phyloP scores from a whole-genome alignment of 306 rosid genomes.

The Senna siamea region DNA sequence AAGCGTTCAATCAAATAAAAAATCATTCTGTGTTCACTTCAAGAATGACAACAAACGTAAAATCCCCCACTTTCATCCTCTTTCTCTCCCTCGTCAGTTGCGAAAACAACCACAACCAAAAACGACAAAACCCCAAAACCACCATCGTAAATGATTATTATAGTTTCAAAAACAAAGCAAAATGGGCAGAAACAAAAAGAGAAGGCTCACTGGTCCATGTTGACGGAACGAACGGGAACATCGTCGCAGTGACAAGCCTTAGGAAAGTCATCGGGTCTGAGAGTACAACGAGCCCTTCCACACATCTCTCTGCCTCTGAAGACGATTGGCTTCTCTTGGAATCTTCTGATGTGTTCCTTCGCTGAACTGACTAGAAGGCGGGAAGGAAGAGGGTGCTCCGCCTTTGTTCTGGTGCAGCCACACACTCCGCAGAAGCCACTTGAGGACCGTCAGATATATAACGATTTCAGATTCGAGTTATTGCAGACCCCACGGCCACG shows the following conservation, averaged over 20 bases:
- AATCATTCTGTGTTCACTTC: neutral
- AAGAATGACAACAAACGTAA: neutral
- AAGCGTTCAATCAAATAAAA: constrained; percentile 9
- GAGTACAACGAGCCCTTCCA: constrained; percentile 78
- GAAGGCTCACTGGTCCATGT: constrained; percentile 59
- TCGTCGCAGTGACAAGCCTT: constrained; percentile 67
- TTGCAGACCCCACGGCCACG: too few relatives aligned
- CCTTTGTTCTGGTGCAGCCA: too few relatives aligned
- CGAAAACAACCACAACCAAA: constrained; percentile 3
- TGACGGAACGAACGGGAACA: constrained; percentile 50
- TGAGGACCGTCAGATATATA: too few relatives aligned
- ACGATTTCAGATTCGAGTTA: too few relatives aligned
- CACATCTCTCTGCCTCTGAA: constrained; percentile 53
- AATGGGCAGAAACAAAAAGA: neutral
- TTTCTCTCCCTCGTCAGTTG: neutral
- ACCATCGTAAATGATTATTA: neutral
- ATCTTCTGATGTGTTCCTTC: too few relatives aligned
- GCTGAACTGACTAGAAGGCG: too few relatives aligned
- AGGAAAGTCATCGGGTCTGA: constrained; percentile 65
- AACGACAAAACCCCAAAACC: neutral
- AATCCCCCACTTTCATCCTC: neutral
- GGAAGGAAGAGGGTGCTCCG: too few relatives aligned
- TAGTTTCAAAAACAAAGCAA: neutral
- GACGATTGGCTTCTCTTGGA: neutral
- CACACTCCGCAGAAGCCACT: too few relatives aligned